Conservation (phyloP, 2,329 filamentous ascomycete species). For the Akanthomyces uredinophilus region DNA sequence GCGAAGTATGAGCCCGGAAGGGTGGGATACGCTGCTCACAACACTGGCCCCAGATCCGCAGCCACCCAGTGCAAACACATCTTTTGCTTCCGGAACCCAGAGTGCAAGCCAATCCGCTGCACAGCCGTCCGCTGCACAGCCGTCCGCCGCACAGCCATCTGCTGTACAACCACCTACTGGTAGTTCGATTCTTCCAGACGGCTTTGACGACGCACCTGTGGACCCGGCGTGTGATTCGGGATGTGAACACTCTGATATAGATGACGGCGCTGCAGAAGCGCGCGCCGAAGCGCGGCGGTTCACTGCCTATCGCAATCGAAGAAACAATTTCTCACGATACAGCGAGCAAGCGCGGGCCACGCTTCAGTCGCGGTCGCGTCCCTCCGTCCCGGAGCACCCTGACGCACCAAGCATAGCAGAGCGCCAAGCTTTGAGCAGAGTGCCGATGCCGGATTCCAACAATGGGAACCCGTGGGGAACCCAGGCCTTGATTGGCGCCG, state of each 20-base stretch:
- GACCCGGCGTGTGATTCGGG: conserved; percentile 47
- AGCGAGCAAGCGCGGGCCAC: neutral
- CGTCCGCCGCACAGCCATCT: neutral
- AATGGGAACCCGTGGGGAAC: conserved; percentile 22
- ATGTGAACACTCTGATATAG: conserved; percentile 51
- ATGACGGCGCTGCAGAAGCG: conserved; percentile 38
- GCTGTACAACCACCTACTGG: conserved; percentile 32
- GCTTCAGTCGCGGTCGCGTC: neutral
- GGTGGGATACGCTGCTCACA: conserved; percentile 75
- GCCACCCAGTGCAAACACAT: conserved; percentile 73
- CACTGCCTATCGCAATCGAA: conserved; percentile 17
- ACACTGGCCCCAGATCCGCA: conserved; percentile 79
- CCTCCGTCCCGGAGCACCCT: neutral
- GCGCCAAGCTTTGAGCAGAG: neutral
- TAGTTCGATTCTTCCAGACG: conserved; percentile 26
- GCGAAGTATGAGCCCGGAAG: conserved; percentile 72
- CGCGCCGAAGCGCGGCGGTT: conserved; percentile 10
- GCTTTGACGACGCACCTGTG: conserved; percentile 28
- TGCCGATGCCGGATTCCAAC: neutral
- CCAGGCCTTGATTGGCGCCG: conserved; percentile 23
- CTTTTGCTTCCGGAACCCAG: conserved; percentile 63
- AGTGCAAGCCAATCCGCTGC: conserved; percentile 25
- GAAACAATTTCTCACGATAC: neutral
- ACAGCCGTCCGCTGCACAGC: conserved; percentile 1
- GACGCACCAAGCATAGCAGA: conserved; percentile 1